phyloP scores from a whole-genome alignment of 345 rosid genomes.

The Boechera stricta region DNA sequence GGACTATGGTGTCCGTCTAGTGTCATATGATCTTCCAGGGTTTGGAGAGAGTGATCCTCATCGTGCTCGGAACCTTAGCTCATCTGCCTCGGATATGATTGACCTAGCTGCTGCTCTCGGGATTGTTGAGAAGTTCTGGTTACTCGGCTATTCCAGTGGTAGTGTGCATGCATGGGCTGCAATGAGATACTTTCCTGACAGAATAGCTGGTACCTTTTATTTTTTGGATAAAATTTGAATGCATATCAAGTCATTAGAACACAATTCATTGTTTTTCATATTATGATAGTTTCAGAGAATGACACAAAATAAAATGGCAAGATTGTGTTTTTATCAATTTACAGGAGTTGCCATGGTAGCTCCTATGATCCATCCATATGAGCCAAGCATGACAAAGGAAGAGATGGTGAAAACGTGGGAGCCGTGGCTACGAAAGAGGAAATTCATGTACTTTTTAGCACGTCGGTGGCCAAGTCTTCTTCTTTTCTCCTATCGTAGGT shows the following conservation, averaged over 20 bases:
- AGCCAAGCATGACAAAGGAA: slow-evolving; percentile 77
- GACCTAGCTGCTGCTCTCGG: slow-evolving; percentile 71
- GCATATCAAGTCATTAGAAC: slow-evolving; percentile 3
- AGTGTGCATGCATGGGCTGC: slow-evolving; percentile 96
- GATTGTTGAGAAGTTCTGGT: slow-evolving; percentile 77
- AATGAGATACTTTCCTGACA: slow-evolving; percentile 74
- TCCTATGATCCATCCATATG: slow-evolving; percentile 84
- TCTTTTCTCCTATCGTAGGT: slow-evolving; percentile 61
- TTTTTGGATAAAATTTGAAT: background rate
- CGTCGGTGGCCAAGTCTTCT: slow-evolving; percentile 72
- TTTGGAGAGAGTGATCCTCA: slow-evolving; percentile 98
- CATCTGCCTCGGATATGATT: slow-evolving; percentile 82
- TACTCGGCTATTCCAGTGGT: slow-evolving; percentile 81
- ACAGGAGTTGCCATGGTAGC: slow-evolving; percentile 86
- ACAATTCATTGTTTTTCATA: background rate
- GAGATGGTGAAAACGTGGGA: slow-evolving; percentile 77
- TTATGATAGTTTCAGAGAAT: background rate
- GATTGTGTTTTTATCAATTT: slow-evolving; percentile 34
- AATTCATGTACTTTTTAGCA: slow-evolving; percentile 68
- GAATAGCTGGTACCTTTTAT: slow-evolving; percentile 69
- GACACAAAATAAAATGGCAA: background rate
- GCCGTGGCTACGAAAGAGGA: slow-evolving; percentile 64
- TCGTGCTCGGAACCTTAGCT: slow-evolving; percentile 72
- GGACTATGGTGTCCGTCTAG: slow-evolving; percentile 79
- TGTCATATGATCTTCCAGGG: slow-evolving; percentile 95